Evolutionary conservation across 2,329 filamentous ascomycete species (phyloP).

Genomic region (Macroventuria anomochaeta): DNA sequence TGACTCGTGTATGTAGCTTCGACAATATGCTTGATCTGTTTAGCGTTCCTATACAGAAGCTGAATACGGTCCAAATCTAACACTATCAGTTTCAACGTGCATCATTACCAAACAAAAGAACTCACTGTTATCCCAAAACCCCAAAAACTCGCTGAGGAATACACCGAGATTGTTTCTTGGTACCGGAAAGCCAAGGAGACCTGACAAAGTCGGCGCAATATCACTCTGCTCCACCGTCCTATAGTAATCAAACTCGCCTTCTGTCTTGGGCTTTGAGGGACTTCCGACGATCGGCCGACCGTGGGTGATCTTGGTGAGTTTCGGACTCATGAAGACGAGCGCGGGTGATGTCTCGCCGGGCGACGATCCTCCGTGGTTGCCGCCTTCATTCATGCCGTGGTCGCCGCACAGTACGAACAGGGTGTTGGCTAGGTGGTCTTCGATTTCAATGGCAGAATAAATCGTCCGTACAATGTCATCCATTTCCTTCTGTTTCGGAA

Average conservation of each 20-base stretch:
- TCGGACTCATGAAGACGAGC: constrained; percentile 88
- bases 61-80: constrained; percentile 62
- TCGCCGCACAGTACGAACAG: constrained; percentile 89
- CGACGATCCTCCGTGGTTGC: constrained; percentile 94
- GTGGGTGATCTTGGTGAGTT: constrained; percentile 66
- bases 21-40: constrained; percentile 79
- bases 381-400: constrained; percentile 99
- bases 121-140: constrained; percentile 76
- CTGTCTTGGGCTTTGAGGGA: constrained; percentile 62
- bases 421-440: constrained; percentile 75
- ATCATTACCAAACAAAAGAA: constrained; percentile 39
- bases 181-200: constrained; percentile 83
- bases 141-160: constrained; percentile 79
- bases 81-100: constrained; percentile 31
- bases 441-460: constrained; percentile 74
- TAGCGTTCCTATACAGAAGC: constrained; percentile 77
- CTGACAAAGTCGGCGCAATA: constrained; percentile 86
- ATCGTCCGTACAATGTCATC: constrained; percentile 79
- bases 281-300: constrained; percentile 36
- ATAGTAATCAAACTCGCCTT: constrained; percentile 81
- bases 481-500: constrained; percentile 94
- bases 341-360: constrained; percentile 94
- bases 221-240: constrained; percentile 89
- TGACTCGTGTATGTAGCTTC: constrained; percentile 71
- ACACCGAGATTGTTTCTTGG: constrained; percentile 90